Conservation (phyloP, 257 asterid genomes). For the Henckelia pumila region DNA sequence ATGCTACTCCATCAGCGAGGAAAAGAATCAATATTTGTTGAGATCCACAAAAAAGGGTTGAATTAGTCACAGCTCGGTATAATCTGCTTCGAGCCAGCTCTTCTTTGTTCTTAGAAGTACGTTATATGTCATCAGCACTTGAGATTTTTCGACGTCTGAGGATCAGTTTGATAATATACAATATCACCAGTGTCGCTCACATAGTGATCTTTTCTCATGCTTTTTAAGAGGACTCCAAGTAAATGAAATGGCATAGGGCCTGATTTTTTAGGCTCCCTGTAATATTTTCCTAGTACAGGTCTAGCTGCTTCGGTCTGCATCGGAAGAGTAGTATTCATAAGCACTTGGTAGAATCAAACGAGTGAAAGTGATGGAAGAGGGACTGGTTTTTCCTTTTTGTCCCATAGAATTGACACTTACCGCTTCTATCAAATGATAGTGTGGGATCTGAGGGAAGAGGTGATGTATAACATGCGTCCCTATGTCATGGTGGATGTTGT, state of each 20-base stretch:
- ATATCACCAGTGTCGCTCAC: conserved; percentile 72
- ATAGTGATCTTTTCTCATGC: conserved; percentile 71
- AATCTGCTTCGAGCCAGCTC: not conserved
- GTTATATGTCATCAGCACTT: conserved; percentile 2
- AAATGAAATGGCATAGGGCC: conserved; percentile 68
- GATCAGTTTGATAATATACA: conserved; percentile 64
- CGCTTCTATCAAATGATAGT: conserved; percentile 79
- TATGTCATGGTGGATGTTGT: conserved; percentile 88
- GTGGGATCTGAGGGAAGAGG: conserved; percentile 95
- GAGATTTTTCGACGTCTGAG: conserved; percentile 39
- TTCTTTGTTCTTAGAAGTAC: not conserved
- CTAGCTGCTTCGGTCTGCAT: conserved; percentile 79
- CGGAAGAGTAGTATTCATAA: not conserved
- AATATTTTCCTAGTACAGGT: conserved; percentile 75
- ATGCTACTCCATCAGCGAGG: too few species aligned
- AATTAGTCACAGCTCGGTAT: too few species aligned
- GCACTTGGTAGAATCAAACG: not conserved
- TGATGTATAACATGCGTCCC: conserved; percentile 94
- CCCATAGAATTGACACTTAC: conserved; percentile 35
- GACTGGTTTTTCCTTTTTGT: too few species aligned
- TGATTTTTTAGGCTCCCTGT: conserved; percentile 71
- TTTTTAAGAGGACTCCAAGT: conserved; percentile 52
- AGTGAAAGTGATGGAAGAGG: too few species aligned
- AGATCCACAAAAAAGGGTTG: too few species aligned
- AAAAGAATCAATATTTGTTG: too few species aligned